phyloP scores from a whole-genome alignment of 345 rosid species.

The Orychophragmus violaceus region DNA sequence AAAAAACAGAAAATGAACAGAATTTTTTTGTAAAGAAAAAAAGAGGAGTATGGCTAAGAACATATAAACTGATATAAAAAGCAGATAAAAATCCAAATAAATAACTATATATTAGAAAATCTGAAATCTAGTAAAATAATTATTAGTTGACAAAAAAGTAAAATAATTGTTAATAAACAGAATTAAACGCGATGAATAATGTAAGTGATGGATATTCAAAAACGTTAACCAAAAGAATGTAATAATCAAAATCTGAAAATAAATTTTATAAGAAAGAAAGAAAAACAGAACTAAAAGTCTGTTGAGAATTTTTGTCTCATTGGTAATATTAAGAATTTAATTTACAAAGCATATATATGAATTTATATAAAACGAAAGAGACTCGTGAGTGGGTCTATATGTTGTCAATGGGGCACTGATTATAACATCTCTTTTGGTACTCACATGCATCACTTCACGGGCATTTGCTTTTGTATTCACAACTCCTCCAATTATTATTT shows the following conservation, averaged over 20 bases:
- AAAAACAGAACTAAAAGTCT: background rate
- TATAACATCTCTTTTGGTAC: conserved; percentile 64
- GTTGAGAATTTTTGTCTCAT: background rate
- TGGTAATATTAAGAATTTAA: background rate
- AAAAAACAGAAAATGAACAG: too few relatives aligned
- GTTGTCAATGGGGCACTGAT: conserved; percentile 61
- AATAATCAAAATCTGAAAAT: background rate
- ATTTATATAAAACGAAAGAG: conserved; percentile 26
- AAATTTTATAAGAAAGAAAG: background rate
- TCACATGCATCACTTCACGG: conserved; percentile 99
- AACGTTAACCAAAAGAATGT: background rate
- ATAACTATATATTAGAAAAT: background rate
- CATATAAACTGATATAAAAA: background rate
- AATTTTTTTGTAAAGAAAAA: too few relatives aligned
- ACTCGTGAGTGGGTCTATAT: conserved; percentile 83
- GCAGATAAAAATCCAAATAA: background rate
- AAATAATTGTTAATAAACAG: background rate
- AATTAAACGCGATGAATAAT: background rate
- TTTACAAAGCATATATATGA: background rate
- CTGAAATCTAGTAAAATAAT: background rate
- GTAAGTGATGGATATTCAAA: background rate
- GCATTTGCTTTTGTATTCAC: conserved; percentile 48
- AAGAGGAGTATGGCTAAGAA: background rate
- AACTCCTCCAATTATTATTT: conserved; percentile 24
- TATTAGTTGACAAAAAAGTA: too few relatives aligned